Evolutionary conservation across 2,329 filamentous ascomycete genomes (phyloP).

Genomic region (Thielaviopsis euricoi): DNA sequence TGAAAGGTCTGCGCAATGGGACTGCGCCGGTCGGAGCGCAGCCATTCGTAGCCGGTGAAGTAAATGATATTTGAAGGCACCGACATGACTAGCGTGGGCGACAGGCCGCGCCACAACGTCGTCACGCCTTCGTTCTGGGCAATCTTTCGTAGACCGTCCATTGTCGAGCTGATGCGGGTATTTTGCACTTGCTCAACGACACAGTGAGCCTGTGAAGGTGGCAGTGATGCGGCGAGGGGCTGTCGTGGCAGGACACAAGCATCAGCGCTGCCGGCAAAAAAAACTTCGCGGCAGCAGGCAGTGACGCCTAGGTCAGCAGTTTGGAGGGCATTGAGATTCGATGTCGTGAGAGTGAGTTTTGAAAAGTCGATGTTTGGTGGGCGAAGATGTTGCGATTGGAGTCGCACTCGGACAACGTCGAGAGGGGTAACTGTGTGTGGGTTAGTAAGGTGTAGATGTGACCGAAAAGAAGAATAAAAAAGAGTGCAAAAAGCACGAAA

Average conservation of each 20-base stretch:
- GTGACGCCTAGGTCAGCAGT: constrained; percentile 75
- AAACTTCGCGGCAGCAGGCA: constrained; percentile 90
- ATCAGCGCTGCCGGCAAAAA: constrained; percentile 78
- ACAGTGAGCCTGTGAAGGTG: constrained; percentile 45
- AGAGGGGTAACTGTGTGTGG: constrained; percentile 62
- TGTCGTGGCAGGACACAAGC: constrained; percentile 60
- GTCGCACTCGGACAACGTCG: constrained; percentile 86
- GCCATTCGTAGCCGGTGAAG: constrained; percentile 93
- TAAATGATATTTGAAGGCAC: constrained; percentile 96
- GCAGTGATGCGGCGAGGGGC: constrained; percentile 26
- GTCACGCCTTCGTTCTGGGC: constrained; percentile 76
- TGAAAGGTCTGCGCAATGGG: constrained; percentile 48
- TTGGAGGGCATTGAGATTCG: constrained; percentile 48
- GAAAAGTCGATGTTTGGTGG: constrained; percentile 36
- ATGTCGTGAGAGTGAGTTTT: constrained; percentile 36
- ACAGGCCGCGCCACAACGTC: constrained; percentile 83
- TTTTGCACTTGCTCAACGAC: constrained; percentile 76
- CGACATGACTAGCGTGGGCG: constrained; percentile 87
- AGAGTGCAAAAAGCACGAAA: neutral
- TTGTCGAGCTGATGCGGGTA: constrained; percentile 72
- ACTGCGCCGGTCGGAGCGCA: constrained; percentile 57
- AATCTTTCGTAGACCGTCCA: constrained; percentile 88
- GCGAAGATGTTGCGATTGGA: constrained; percentile 61
- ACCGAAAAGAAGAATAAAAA: neutral
- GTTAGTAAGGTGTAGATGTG: constrained; percentile 5